A percentile compares a stretch with the other conserved stretches of the same genome.
Evolutionary conservation across 2,329 filamentous ascomycete genomes (phyloP).

Genomic region (Sporothrix inflata): DNA sequence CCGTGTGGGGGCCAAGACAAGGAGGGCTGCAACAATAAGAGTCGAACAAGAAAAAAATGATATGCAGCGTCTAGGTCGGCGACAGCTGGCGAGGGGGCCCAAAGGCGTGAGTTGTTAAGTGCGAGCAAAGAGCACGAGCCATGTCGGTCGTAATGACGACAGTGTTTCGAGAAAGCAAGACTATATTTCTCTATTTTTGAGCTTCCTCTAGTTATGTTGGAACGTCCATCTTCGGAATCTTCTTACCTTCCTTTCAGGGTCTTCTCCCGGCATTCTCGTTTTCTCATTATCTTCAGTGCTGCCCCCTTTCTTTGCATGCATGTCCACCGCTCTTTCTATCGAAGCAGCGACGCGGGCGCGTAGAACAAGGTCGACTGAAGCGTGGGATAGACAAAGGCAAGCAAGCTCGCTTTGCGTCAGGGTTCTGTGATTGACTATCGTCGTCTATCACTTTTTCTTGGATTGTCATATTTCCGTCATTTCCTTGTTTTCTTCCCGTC

Average conservation of each 20-base stretch:
- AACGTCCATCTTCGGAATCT: background rate
- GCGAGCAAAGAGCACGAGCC: no score
- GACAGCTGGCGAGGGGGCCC: background rate
- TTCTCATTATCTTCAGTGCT: background rate
- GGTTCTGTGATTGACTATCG: background rate
- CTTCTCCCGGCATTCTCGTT: no score
- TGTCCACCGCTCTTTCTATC: slow-evolving; percentile 10
- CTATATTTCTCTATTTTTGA: background rate
- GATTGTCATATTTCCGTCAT: background rate
- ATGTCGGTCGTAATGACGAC: background rate
- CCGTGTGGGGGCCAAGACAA: background rate
- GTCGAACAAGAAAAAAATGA: background rate
- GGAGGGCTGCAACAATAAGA: no score
- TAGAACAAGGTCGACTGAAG: no score
- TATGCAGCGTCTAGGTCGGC: background rate
- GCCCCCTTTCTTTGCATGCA: background rate
- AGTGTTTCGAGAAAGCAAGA: background rate
- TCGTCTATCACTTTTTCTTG: no score
- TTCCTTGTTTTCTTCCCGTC: background rate
- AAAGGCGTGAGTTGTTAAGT: background rate
- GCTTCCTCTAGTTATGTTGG: background rate
- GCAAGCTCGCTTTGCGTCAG: no score
- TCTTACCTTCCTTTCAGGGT: no score
- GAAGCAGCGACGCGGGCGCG: background rate
- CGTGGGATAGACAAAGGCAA: no score